Percentiles rank a stretch among this genome's conserved stretches.
Conservation (phyloP, 164 flowering plant genomes). For the Saururus chinensis region DNA sequence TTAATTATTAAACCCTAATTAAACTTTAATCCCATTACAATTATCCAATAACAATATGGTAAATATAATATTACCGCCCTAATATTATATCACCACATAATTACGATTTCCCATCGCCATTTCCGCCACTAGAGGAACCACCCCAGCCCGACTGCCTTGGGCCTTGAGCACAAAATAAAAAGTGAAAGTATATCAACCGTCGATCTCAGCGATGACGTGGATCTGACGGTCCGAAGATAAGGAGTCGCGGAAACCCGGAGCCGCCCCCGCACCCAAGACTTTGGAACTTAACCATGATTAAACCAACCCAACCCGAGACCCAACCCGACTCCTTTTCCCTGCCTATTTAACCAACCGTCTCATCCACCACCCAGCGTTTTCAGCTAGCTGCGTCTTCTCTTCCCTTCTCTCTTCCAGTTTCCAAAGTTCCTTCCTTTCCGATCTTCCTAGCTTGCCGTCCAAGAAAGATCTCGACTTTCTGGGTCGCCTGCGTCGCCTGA, state of each 20-base stretch:
- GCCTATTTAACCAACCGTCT: background rate
- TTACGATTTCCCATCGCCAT: too few species aligned
- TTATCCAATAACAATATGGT: too few species aligned
- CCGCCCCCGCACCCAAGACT: conserved; percentile 37
- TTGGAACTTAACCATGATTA: background rate
- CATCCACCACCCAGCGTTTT: background rate
- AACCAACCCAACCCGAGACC: background rate
- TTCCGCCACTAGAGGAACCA: too few species aligned
- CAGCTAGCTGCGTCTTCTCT: background rate
- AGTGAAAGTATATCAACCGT: too few species aligned
- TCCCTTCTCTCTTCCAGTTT: too few species aligned
- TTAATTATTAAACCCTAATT: background rate
- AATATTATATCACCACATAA: too few species aligned
- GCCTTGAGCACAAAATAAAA: too few species aligned
- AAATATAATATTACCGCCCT: too few species aligned
- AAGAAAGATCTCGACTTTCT: background rate
- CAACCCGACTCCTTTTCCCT: too few species aligned
- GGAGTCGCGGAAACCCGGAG: conserved; percentile 80
- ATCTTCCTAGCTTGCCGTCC: background rate
- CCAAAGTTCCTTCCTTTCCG: background rate
- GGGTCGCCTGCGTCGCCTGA: background rate
- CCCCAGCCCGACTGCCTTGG: too few species aligned
- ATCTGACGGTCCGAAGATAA: background rate
- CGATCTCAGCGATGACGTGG: background rate
- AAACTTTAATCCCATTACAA: background rate